Percentiles rank a stretch among this genome's conserved stretches.
These are phyloP conservation scores for Didymella keratinophila DNA, from an alignment of 2,329 filamentous ascomycete species.

Conservation along the genomic window DNA sequence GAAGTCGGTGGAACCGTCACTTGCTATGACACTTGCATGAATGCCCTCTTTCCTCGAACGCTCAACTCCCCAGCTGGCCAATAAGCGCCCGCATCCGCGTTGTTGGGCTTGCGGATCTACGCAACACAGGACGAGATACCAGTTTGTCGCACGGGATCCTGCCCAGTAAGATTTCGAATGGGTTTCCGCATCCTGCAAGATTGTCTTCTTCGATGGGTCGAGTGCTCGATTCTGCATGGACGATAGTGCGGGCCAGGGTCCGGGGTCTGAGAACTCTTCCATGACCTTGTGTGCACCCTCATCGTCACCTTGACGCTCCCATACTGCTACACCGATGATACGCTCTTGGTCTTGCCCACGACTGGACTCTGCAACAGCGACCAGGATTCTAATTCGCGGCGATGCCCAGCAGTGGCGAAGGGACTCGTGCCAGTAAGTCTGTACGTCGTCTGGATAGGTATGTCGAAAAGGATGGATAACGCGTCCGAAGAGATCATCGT, in stretches of 20 bases:
- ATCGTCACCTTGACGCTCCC: constrained; percentile 35
- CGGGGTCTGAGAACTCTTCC: not conserved
- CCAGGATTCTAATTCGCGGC: constrained; percentile 22
- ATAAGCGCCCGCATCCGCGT: constrained; percentile 46
- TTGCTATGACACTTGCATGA: constrained; percentile 52
- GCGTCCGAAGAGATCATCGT: constrained; percentile 41
- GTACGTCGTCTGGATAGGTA: constrained; percentile 35
- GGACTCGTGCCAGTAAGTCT: constrained; percentile 34
- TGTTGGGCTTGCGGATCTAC: constrained; percentile 53
- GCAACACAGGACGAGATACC: constrained; percentile 52
- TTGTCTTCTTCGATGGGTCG: constrained; percentile 25
- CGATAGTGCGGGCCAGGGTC: constrained; percentile 14
- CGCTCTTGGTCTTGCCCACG: constrained; percentile 12
- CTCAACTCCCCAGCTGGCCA: constrained; percentile 55
- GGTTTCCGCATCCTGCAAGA: constrained; percentile 22
- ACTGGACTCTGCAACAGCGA: constrained; percentile 18
- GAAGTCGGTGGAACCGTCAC: constrained; percentile 52
- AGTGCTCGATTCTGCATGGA: constrained; percentile 33
- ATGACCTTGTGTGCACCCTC: not conserved
- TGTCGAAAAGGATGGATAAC: constrained; percentile 40
- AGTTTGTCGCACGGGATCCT: constrained; percentile 43
- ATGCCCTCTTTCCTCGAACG: constrained; percentile 49
- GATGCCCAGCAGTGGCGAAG: constrained; percentile 28
- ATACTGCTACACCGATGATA: constrained; percentile 32
- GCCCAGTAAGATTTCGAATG: constrained; percentile 33